Base-by-base conservation (phyloP, 345 rosid species). In the Passiflora organensis region DNA sequence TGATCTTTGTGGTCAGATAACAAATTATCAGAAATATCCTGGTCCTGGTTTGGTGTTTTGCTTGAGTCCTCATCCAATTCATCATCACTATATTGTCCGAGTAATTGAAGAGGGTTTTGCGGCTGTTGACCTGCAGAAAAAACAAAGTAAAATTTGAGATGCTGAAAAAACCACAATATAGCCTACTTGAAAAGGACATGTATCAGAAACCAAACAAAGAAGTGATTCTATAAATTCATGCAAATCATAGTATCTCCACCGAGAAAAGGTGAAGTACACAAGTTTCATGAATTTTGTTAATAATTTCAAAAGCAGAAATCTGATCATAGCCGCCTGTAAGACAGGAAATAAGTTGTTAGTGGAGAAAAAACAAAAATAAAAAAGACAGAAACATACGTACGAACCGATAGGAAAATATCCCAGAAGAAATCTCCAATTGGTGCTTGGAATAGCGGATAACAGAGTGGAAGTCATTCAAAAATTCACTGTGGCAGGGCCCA, bases 381-480 rank as follows among this genome's bases (percentile, higher is more conserved):
- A 78, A 88, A 93, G 95, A 76, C 71, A 89, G 86, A 85, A 85
- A 77, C 82, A 84, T 81, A 93, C 99, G 87, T 81, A 93, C 99
- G 87, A 89, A 93, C 97, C 99, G 82, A 68, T 73, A 74, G 55
- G 61, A 70, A 82, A 71, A 60, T 41, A 59, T 59, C 67, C 82
- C 82, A 70, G 90, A 76, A 56, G 90, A 70, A 68, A 82, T 80
- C 83, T 77, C 89, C 87, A 74, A 66, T 78, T 63, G 89, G 69
- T 65, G 85, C 75, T 63, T 66, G 75, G 75, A 77, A 82, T 68
- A 80, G 85, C 68, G 77, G 80, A 74, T 69, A 63, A 79, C 68
- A 70, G 76, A 63, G 70, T 43, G 72, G 74, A 74, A 81, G 78
- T 80, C 81, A 88, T 79, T 81, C 79, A 83, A 73, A 78, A 61